Evolutionary conservation across 140 eudicot genomes (phyloP).

Genomic region (Ambrosia hybrid): DNA sequence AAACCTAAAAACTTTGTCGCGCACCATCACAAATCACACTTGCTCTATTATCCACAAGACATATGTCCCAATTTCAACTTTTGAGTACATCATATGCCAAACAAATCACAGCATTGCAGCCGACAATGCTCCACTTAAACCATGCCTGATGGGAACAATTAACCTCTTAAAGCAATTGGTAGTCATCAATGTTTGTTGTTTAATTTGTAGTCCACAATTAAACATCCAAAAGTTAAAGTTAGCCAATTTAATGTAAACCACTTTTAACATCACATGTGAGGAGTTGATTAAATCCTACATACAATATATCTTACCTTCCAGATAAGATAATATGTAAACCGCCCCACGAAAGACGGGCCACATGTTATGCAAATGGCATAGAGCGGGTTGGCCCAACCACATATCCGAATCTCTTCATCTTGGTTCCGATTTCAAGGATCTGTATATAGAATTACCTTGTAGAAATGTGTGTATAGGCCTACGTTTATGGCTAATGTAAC

Average conservation of each 20-base stretch:
- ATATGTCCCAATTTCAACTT: slow-evolving; percentile 26
- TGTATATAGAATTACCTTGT: too few species aligned
- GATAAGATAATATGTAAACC: neutral
- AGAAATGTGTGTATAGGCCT: too few species aligned
- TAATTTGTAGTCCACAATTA: slow-evolving; percentile 8
- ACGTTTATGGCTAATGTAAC: too few species aligned
- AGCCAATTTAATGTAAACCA: slow-evolving; percentile 11
- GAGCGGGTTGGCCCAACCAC: too few species aligned
- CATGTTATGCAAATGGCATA: too few species aligned
- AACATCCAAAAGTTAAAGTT: slow-evolving; percentile 23
- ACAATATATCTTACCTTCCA: slow-evolving; percentile 3
- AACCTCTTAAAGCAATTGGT: slow-evolving; percentile 18
- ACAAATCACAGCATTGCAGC: slow-evolving; percentile 10
- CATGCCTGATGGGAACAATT: neutral
- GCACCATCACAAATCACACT: slow-evolving; percentile 8
- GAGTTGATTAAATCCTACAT: slow-evolving; percentile 9
- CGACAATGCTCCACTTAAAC: slow-evolving; percentile 15
- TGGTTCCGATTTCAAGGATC: too few species aligned
- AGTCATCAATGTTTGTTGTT: slow-evolving; percentile 19
- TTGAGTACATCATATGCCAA: slow-evolving; percentile 24
- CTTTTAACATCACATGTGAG: slow-evolving; percentile 34
- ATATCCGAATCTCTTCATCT: too few species aligned
- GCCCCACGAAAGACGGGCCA: too few species aligned
- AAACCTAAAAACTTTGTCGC: slow-evolving; percentile 18
- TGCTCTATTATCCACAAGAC: slow-evolving; percentile 15